Conservation (phyloP, 2,329 filamentous ascomycete genomes). For the Claviceps sp. region DNA sequence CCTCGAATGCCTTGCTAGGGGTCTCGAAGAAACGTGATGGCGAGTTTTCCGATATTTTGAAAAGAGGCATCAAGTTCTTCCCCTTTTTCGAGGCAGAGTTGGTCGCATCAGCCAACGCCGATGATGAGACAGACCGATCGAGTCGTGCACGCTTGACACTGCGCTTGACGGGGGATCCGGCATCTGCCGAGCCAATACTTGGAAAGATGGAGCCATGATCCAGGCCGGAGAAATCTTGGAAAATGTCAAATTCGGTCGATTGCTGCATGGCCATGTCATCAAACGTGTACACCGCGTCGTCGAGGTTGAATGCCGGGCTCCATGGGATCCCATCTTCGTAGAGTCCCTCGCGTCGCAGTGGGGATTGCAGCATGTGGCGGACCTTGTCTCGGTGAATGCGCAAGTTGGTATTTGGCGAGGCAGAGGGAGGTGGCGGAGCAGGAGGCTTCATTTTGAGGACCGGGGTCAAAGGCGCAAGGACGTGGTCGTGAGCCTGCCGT, state of each 20-base stretch:
- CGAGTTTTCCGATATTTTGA: conserved; percentile 33
- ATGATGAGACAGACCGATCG: conserved; percentile 50
- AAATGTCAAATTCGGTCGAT: conserved; percentile 49
- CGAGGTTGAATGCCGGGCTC: conserved; percentile 55
- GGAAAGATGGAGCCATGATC: conserved; percentile 20
- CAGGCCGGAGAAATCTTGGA: conserved; percentile 25
- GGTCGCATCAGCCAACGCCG: conserved; percentile 48
- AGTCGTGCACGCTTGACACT: conserved; percentile 45
- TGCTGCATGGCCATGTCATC: conserved; percentile 36
- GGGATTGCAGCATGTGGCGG: conserved; percentile 67
- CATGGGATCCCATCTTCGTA: conserved; percentile 40
- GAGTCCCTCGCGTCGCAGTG: conserved; percentile 35
- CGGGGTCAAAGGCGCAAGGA: conserved; percentile 69
- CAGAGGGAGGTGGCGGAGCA: conserved; percentile 48
- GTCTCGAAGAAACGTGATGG: conserved; percentile 33
- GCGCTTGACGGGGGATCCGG: conserved; percentile 55
- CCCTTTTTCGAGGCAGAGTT: conserved; percentile 38
- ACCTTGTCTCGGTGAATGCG: conserved; percentile 78
- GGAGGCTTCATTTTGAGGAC: conserved; percentile 65
- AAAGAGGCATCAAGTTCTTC: conserved; percentile 34
- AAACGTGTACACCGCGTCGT: conserved; percentile 38
- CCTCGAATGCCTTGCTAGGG: conserved; percentile 44
- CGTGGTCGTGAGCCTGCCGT: conserved; percentile 42
- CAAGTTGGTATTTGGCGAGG: conserved; percentile 86
- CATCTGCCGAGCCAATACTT: conserved; percentile 33